phyloP scores from a whole-genome alignment of 495 filamentous ascomycete genomes.

The Penicillium crystallinum region DNA sequence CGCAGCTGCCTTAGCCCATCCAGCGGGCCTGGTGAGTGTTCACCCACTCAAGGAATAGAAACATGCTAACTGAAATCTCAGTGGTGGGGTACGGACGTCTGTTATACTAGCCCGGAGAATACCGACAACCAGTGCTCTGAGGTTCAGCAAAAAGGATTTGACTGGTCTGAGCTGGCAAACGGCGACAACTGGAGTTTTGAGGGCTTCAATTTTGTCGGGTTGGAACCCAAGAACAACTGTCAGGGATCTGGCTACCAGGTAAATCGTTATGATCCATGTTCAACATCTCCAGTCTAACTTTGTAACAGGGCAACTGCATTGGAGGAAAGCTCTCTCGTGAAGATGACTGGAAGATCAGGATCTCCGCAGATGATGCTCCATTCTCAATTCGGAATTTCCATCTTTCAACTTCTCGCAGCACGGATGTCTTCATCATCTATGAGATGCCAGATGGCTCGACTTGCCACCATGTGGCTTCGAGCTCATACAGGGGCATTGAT shows the following conservation, averaged over 20 bases:
- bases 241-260: constrained; percentile 31
- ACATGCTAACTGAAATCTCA: constrained; percentile 2
- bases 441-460: constrained; percentile 69
- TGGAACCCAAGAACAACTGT: constrained; percentile 53
- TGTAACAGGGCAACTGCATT: constrained; percentile 57
- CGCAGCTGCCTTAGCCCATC: constrained; percentile 25
- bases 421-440: constrained; percentile 75
- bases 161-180: constrained; percentile 58
- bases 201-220: constrained; percentile 68
- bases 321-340: constrained; percentile 47
- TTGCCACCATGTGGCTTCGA: constrained; percentile 69
- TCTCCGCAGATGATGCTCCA: constrained; percentile 44
- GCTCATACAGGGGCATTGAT: constrained; percentile 56
- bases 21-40: constrained; percentile 27
- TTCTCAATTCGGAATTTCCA: constrained; percentile 73
- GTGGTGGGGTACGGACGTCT: constrained; percentile 54
- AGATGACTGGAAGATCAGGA: constrained; percentile 39
- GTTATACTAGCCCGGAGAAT: constrained; percentile 68
- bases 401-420: constrained; percentile 65
- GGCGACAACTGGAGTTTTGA: constrained; percentile 61
- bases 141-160: constrained; percentile 61
- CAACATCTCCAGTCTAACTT: background rate
- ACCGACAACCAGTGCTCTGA: constrained; percentile 70
- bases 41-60: background rate
- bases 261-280: constrained; percentile 26